Evolutionary conservation across 2,329 filamentous ascomycete species (phyloP).

Genomic region (Rhynchosporium agropyri): DNA sequence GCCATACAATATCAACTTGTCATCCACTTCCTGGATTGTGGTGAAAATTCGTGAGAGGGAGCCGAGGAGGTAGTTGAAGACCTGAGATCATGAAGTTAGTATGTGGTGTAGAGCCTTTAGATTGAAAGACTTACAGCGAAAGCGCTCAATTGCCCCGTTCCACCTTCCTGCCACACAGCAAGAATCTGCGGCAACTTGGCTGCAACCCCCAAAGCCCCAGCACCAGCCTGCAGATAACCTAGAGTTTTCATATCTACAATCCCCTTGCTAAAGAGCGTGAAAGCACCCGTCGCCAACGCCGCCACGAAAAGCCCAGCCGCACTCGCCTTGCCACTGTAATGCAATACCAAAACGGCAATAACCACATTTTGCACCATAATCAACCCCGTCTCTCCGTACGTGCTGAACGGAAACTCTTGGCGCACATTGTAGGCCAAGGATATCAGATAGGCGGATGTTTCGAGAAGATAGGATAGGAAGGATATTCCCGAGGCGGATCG

Average conservation of each 20-base stretch:
- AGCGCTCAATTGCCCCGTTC: slow-evolving; percentile 93
- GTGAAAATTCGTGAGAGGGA: slow-evolving; percentile 96
- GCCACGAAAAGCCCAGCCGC: slow-evolving; percentile 79
- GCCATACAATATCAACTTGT: slow-evolving; percentile 93
- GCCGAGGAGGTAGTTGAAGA: slow-evolving; percentile 96
- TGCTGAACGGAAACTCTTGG: slow-evolving; percentile 92
- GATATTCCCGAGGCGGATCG: slow-evolving; percentile 81
- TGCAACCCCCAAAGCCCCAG: slow-evolving; percentile 79
- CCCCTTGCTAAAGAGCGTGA: slow-evolving; percentile 70
- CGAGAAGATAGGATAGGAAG: slow-evolving; percentile 89
- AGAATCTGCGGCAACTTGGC: slow-evolving; percentile 94
- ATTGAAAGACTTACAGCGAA: slow-evolving; percentile 72
- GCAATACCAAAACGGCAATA: slow-evolving; percentile 83
- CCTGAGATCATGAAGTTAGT: slow-evolving; percentile 53
- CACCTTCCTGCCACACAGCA: slow-evolving; percentile 80
- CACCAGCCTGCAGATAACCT: slow-evolving; percentile 76
- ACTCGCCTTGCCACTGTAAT: slow-evolving; percentile 71
- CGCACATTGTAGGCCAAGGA: slow-evolving; percentile 90
- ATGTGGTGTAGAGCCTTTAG: background rate
- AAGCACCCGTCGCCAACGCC: slow-evolving; percentile 68
- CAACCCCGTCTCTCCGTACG: slow-evolving; percentile 91
- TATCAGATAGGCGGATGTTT: slow-evolving; percentile 86
- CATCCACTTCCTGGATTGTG: slow-evolving; percentile 94
- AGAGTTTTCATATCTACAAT: slow-evolving; percentile 56
- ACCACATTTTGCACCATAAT: slow-evolving; percentile 92